Base-by-base conservation (phyloP, 352 stramenopile genomes). In the Phytophthora multivora region DNA sequence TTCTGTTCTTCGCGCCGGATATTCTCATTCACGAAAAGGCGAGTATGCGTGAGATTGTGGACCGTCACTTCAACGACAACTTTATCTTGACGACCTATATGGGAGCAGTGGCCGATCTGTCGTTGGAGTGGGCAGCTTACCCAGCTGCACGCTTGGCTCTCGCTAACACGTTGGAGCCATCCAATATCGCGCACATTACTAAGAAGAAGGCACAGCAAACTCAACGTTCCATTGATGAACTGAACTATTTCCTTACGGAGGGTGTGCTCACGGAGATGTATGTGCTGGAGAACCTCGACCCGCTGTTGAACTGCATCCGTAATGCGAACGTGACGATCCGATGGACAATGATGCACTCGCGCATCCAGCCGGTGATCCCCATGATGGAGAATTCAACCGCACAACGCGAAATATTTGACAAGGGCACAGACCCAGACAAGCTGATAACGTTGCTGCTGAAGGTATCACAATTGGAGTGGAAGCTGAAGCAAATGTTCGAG, bases 41-140 rank as follows among this genome's bases (percentile, higher is more conserved):
- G 39, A 97, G 77, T 50, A 96, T 98, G 88, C 88, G 95, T 39
- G 93, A 98, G 71, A 97, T 98, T 53, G 94, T 98, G 4, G 95
- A 98, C 73, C 91, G 91, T 19, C 93, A 97, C 65, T 98, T 98
- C 64, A 96, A 96, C 62, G 96, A 98, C 74, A 98, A 98, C 79
- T 98, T 97, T 60, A 96, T 98, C 50, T 71, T 98, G 45, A 87
- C 91, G 33, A 97, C 86, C n/a, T 98, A 98, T 71, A 98, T 98
- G 92, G 96, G 96, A 21, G 80, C 94, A 12, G 88, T 97, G 16
- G 91, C 95, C 0, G 95, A 98, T 69, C 67, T 98, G 10, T 95
- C 81, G 49, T 51, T 97, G 30, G 95, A 98, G 58, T 98, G 96
- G 96, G 84, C 76, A 2, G 72, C 82, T 23, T 98, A 98, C 63